Conservation (phyloP, 805 yeast species). For the Wickerhamomyces mucosus region DNA sequence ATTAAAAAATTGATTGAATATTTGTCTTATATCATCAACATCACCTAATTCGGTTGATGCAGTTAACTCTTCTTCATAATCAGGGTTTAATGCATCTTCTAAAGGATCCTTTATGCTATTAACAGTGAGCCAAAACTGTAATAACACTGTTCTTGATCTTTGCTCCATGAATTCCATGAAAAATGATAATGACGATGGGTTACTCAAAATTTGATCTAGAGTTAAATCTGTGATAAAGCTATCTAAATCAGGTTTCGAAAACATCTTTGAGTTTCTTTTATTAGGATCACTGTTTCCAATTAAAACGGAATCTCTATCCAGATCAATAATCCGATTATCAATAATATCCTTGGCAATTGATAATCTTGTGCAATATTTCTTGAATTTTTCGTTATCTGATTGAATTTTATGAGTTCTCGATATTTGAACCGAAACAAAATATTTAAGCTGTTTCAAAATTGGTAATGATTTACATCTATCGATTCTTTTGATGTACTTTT, state of each 20-base stretch:
- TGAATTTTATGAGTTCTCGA: conserved; percentile 28
- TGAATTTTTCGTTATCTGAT: conserved; percentile 18
- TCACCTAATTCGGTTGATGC: conserved; percentile 32
- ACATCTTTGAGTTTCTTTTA: conserved; percentile 5
- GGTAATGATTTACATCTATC: conserved; percentile 25
- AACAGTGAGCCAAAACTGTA: conserved; percentile 61
- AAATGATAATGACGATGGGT: conserved; percentile 36
- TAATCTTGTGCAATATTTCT: conserved; percentile 23
- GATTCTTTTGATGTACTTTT: conserved; percentile 29
- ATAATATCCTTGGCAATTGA: conserved; percentile 21
- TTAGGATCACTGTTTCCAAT: not conserved
- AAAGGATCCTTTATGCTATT: conserved; percentile 67
- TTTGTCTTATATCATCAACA: conserved; percentile 41
- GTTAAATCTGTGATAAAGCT: conserved; percentile 20
- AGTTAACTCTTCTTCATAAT: conserved; percentile 17
- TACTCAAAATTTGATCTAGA: conserved; percentile 35
- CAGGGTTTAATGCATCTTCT: conserved; percentile 30
- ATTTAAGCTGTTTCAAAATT: conserved; percentile 40
- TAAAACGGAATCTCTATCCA: conserved; percentile 7
- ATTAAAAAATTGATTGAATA: conserved; percentile 35
- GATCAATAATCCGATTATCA: conserved; percentile 20
- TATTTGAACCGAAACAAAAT: conserved; percentile 37
- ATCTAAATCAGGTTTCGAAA: conserved; percentile 13
- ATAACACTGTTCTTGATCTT: conserved; percentile 31
- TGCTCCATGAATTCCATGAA: conserved; percentile 51